Base-by-base conservation (phyloP, 2,329 filamentous ascomycete genomes). In the Acrocalymma vagum region DNA sequence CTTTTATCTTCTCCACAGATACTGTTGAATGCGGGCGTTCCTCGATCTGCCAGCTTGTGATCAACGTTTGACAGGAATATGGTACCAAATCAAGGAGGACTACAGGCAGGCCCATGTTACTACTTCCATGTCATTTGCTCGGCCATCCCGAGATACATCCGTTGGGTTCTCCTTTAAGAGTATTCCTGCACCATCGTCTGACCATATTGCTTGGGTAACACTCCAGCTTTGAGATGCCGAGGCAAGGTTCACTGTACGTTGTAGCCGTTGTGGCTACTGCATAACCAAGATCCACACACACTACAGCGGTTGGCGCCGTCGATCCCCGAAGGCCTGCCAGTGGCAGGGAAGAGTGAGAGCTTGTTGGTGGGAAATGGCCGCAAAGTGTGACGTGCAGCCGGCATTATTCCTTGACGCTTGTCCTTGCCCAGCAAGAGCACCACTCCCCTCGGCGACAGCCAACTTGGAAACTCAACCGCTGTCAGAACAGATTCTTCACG, bases 171-270 rank as follows among this genome's bases (percentile, higher is more conserved):
- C 17, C 31, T 24, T 31, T 14, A 17, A 23, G 9, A 23, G 13
- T 17, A 28, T 37, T 27, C n/a, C 23, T 28, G 20, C 27, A n/a
- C n/a, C n/a, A n/a, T 13, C 20, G 34, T 15, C 10, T 38, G 29
- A 27, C 13, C 17, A 29, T 44, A 26, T 13, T 29, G 9, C 18
- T 24, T 14, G 25, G 41, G 29, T 29, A 13, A 15, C 16, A 20
- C 14, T 6, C 29, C 18, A 26, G 11, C 15, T 29, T 27, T 22
- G 14, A 38, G 25, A 27, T 41, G 42, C 42, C 42, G 42, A 45
- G 42, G 42, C 28, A 40, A 25, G 28, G 17, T 33, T n/a, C 28
- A 24, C 22, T 21, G 9, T 24, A 22, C 10, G 15, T 29, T 15
- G 27, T 9, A 7, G 27, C 14, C 27, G 27, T 29, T 34, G 17